A percentile compares a stretch with the other conserved stretches of the same genome.
These are phyloP conservation scores for Cryptococcus sp. DNA, from an alignment of 1,284 basidiomycete species.

Conservation along the genomic window DNA sequence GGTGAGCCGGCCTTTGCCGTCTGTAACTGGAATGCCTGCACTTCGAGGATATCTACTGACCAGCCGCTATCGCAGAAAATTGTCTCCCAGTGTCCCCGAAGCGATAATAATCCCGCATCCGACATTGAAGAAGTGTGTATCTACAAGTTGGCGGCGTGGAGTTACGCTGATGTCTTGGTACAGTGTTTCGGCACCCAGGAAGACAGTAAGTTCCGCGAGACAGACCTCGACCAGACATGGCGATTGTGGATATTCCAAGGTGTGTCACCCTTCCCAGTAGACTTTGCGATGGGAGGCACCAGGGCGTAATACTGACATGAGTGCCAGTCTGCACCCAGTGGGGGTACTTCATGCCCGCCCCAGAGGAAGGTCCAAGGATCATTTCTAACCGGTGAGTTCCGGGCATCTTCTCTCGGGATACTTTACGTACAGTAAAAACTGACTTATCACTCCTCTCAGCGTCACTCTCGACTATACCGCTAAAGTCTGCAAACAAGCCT, in stretches of 20 bases:
- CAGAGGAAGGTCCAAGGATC: conserved; percentile 38
- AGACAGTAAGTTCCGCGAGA: conserved; percentile 62
- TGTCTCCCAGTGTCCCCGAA: conserved; percentile 60
- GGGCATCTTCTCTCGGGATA: background rate
- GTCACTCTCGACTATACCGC: conserved; percentile 74
- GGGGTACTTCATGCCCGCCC: conserved; percentile 70
- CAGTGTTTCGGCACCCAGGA: conserved; percentile 84
- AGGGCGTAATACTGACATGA: conserved; percentile 12
- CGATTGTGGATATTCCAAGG: conserved; percentile 83
- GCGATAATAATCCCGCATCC: conserved; percentile 34
- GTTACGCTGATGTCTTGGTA: background rate
- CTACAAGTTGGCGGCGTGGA: background rate
- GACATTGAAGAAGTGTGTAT: conserved; percentile 61
- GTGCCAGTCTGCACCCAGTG: conserved; percentile 70
- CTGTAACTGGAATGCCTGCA: background rate
- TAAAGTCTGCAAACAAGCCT: conserved; percentile 80
- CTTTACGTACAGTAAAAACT: background rate
- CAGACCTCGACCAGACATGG: conserved; percentile 67
- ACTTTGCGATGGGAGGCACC: background rate
- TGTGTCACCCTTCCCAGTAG: conserved; percentile 7
- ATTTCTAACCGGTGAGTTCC: conserved; percentile 33
- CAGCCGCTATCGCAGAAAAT: conserved; percentile 54
- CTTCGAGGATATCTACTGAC: background rate
- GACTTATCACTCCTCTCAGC: conserved; percentile 50
- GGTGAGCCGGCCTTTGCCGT: conserved; percentile 47